Evolutionary conservation across 2,329 filamentous ascomycete genomes (phyloP).

Genomic region (Fusarium veterinarium): DNA sequence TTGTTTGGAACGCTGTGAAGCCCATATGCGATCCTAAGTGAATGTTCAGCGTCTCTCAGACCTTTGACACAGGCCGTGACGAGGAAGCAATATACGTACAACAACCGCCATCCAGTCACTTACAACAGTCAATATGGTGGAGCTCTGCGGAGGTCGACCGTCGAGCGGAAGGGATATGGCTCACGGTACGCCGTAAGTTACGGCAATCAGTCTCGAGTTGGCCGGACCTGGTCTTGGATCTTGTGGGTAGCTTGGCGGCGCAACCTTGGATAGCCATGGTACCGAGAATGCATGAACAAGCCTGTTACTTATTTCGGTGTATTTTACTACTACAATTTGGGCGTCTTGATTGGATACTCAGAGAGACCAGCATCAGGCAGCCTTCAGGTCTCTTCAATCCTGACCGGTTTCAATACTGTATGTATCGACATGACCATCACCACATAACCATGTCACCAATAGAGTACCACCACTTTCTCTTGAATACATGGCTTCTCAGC

Average conservation of each 20-base stretch:
- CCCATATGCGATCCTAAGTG: not conserved
- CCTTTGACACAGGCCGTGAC: slow-evolving; percentile 1
- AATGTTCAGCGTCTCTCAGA: not conserved
- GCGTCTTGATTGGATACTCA: slow-evolving; percentile 33
- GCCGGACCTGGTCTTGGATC: slow-evolving; percentile 21
- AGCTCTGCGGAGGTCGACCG: slow-evolving; percentile 21
- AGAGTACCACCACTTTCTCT: slow-evolving; percentile 1
- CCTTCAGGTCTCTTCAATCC: slow-evolving; percentile 25
- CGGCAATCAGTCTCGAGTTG: slow-evolving; percentile 24
- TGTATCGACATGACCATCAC: slow-evolving; percentile 10
- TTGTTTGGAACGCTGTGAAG: not conserved
- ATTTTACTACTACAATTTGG: slow-evolving; percentile 37
- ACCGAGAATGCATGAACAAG: slow-evolving; percentile 22
- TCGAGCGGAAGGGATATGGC: slow-evolving; percentile 25
- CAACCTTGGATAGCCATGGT: slow-evolving; percentile 31
- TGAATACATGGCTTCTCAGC: not conserved
- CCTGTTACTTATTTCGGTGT: not conserved
- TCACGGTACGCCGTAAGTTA: slow-evolving; percentile 25
- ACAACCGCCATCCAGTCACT: not conserved
- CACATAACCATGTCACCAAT: not conserved
- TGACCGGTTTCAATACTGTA: slow-evolving; percentile 7
- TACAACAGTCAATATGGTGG: not conserved
- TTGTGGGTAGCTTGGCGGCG: slow-evolving; percentile 28
- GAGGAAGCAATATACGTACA: not conserved
- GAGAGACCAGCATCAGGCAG: slow-evolving; percentile 15